Conservation (phyloP, 2,329 filamentous ascomycete species). For the Calonectria hongkongensis region DNA sequence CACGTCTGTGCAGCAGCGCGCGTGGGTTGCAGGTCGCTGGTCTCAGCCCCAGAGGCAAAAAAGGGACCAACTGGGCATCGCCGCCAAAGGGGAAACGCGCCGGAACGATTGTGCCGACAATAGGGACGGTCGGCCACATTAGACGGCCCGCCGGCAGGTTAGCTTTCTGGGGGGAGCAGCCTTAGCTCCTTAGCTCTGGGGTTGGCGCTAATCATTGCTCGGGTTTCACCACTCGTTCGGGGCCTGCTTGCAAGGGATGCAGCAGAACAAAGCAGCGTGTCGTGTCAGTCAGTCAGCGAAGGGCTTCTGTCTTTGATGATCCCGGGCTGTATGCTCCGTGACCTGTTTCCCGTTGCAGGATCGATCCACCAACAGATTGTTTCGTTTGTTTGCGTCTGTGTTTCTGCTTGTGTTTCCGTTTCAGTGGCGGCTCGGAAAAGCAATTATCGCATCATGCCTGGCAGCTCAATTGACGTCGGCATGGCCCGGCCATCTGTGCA, state of each 20-base stretch:
- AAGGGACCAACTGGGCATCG: not conserved
- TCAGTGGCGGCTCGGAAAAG: too few species aligned
- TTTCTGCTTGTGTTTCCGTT: too few species aligned
- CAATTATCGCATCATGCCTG: too few species aligned
- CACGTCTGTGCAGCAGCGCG: slow-evolving; percentile 11
- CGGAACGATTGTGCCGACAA: slow-evolving; percentile 11
- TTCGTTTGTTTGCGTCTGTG: too few species aligned
- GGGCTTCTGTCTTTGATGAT: not conserved
- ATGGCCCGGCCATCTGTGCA: too few species aligned
- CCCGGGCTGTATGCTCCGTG: not conserved
- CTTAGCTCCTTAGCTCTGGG: not conserved
- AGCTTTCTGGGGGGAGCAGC: not conserved
- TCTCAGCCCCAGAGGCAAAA: slow-evolving; percentile 5
- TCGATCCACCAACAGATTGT: not conserved
- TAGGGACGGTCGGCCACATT: slow-evolving; percentile 2
- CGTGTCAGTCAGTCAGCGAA: not conserved
- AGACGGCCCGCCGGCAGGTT: slow-evolving; percentile 21
- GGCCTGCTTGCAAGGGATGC: not conserved
- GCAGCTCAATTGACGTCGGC: too few species aligned
- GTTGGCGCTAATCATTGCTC: slow-evolving; percentile 11
- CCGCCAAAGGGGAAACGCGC: not conserved
- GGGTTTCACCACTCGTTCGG: not conserved
- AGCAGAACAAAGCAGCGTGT: slow-evolving; percentile 1
- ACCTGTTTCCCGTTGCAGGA: not conserved
- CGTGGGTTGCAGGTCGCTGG: not conserved